Evolutionary conservation across 2,329 filamentous ascomycete genomes (phyloP), one percentile per base, ranked within the genome.

Genomic region (Paraphaeosphaeria sporulosa): DNA sequence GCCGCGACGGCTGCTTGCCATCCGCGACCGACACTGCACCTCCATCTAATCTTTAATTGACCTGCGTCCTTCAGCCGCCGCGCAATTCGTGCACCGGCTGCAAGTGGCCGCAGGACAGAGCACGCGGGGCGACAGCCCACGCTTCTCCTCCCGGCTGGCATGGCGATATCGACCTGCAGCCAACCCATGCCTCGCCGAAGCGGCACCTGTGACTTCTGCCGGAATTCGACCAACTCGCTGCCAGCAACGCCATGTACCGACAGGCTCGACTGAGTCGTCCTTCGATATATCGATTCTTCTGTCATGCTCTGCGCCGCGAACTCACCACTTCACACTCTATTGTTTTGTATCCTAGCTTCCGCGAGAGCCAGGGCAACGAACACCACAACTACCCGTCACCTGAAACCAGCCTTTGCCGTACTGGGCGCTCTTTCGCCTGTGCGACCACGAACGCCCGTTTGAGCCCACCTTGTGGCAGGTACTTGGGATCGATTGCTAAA

Each of bases 111-210:
- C 27, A 8, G 46, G 17, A 25, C 36, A 25, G 30, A 15, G 17
- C 46, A 48, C 19, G 51, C 34, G n/a, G 43, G 36, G 30, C 27
- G 48, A 17, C 30, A 21, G 46, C 46, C 44, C 23, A 8, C 36
- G 25, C 42, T 19, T 44, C 51, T 57, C 51, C 51, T 46, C 46
- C 56, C 34, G 43, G 46, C 61, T 66, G 66, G 64, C 63, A 57
- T 23, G 62, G 56, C 46, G 60, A 55, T 65, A 66, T 68, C 64
- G 60, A 64, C 57, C 46, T 61, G 69, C 67, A 67, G 64, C 66
- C 67, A 67, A 53, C 55, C 44, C 51, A n/a, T n/a, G n/a, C n/a
- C n/a, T n/a, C n/a, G n/a, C n/a, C n/a, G n/a, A n/a, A n/a, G n/a
- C n/a, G n/a, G n/a, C n/a, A 48, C 50, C 55, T 49, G 55, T 32